Evolutionary conservation across 2,329 filamentous ascomycete genomes (phyloP).

Genomic region (Emmonsia crescens): DNA sequence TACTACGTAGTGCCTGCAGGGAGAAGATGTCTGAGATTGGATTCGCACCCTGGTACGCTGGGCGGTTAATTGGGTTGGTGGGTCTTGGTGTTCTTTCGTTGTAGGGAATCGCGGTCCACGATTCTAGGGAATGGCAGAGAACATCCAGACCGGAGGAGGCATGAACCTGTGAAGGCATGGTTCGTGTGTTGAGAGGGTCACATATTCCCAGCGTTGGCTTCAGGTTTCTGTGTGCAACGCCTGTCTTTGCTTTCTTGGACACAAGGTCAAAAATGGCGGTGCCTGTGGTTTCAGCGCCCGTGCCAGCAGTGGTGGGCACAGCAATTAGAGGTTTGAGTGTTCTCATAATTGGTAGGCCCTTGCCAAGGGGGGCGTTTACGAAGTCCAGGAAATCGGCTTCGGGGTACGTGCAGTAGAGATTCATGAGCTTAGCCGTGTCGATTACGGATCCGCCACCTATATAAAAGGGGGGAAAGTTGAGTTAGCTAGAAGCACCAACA

Average conservation of each 20-base stretch:
- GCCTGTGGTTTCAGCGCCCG: slow-evolving; percentile 87
- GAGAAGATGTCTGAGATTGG: slow-evolving; percentile 97
- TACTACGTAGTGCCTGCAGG: slow-evolving; percentile 68
- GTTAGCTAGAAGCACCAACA: slow-evolving; percentile 6
- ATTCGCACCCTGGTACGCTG: slow-evolving; percentile 94
- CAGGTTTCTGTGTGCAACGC: slow-evolving; percentile 86
- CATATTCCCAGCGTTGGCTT: slow-evolving; percentile 90
- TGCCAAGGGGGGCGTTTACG: slow-evolving; percentile 87
- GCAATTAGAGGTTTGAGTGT: slow-evolving; percentile 67
- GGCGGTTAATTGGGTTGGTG: slow-evolving; percentile 76
- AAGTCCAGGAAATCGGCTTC: slow-evolving; percentile 95
- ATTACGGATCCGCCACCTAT: slow-evolving; percentile 76
- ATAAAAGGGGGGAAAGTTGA: neutral
- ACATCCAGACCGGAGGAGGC: slow-evolving; percentile 88
- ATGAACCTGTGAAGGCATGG: slow-evolving; percentile 91
- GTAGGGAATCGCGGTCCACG: slow-evolving; percentile 96
- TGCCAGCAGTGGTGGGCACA: slow-evolving; percentile 76
- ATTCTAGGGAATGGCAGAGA: slow-evolving; percentile 88
- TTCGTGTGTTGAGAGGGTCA: slow-evolving; percentile 78
- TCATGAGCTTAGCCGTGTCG: slow-evolving; percentile 98
- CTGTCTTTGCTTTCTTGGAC: slow-evolving; percentile 82
- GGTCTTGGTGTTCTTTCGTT: slow-evolving; percentile 75
- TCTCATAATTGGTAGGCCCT: slow-evolving; percentile 62
- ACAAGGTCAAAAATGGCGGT: slow-evolving; percentile 97
- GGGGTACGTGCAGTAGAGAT: slow-evolving; percentile 82